A percentile compares a stretch with the other conserved stretches of the same genome.
Conservation (phyloP, 768 basidiomycete genomes). For the Tricholomella constricta region DNA sequence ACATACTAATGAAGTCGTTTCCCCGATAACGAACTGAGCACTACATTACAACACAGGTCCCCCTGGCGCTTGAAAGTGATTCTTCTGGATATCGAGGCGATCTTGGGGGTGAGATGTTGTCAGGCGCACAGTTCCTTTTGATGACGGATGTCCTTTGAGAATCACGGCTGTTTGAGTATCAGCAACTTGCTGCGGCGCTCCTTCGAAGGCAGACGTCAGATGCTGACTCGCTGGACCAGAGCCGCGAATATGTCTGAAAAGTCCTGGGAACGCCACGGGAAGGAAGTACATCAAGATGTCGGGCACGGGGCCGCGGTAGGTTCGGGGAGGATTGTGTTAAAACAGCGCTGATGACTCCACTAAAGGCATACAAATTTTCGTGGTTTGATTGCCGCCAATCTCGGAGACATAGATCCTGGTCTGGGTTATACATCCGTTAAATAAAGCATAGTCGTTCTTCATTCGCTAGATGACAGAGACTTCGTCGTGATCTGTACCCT, state of each 20-base stretch:
- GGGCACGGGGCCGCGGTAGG: conserved; percentile 23
- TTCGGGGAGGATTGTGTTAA: conserved; percentile 23
- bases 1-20: too few relatives aligned
- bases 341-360: conserved; percentile 22
- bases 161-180: conserved; percentile 27
- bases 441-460: conserved; percentile 29
- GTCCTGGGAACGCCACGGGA: conserved; percentile 28
- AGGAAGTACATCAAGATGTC: conserved; percentile 29
- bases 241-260: conserved; percentile 23
- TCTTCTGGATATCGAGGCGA: conserved; percentile 28
- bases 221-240: too few relatives aligned
- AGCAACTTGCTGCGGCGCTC: conserved; percentile 21
- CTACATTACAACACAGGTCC: too few relatives aligned
- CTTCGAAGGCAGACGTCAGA: too few relatives aligned
- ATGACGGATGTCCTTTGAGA: conserved; percentile 31
- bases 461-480: conserved; percentile 29
- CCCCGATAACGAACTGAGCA: too few relatives aligned
- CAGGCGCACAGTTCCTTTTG: conserved; percentile 30
- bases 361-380: conserved; percentile 29
- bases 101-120: conserved; percentile 34
- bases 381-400: conserved; percentile 25
- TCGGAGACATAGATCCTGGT: conserved; percentile 28
- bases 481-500: conserved; percentile 32
- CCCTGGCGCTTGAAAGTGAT: conserved; percentile 27
- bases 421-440: conserved; percentile 28